Evolutionary conservation across 495 filamentous ascomycete species (phyloP).

Genomic region (Trichoderma virens): DNA sequence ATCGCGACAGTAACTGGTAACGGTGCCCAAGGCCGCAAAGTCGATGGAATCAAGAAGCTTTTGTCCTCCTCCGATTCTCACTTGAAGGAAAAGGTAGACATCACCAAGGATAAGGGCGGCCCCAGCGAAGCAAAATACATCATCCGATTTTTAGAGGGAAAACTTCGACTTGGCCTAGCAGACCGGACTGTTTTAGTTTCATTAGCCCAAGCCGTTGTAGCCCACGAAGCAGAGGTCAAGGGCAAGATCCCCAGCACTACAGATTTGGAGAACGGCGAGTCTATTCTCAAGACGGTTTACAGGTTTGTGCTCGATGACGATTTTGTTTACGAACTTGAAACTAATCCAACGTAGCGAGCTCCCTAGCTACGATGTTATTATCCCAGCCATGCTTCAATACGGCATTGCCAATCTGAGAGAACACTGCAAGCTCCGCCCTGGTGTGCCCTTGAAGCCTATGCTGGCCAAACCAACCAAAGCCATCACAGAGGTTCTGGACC

Average conservation of each 20-base stretch:
- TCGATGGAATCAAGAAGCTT: conserved; percentile 90
- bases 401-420: conserved; percentile 76
- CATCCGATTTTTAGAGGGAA: conserved; percentile 87
- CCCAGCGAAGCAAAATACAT: conserved; percentile 92
- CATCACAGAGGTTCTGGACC: conserved; percentile 96
- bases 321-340: background rate
- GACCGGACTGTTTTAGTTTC: conserved; percentile 88
- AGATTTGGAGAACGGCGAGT: conserved; percentile 74
- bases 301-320: conserved; percentile 42
- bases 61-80: conserved; percentile 75
- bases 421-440: conserved; percentile 86
- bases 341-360: conserved; percentile 55
- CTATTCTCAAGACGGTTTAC: conserved; percentile 81
- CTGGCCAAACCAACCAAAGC: conserved; percentile 97
- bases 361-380: conserved; percentile 90
- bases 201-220: conserved; percentile 77
- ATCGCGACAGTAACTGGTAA: conserved; percentile 84
- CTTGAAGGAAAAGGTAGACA: conserved; percentile 69
- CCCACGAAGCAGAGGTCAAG: conserved; percentile 65
- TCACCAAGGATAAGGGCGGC: conserved; percentile 87
- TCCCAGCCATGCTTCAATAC: conserved; percentile 78
- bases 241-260: conserved; percentile 59
- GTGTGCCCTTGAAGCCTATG: conserved; percentile 96
- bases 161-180: conserved; percentile 81
- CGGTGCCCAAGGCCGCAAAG: conserved; percentile 82